A percentile compares a stretch with the other conserved stretches of the same genome.
phyloP scores from a whole-genome alignment of 148 eudicot species.

The Amaranthus palmeri region DNA sequence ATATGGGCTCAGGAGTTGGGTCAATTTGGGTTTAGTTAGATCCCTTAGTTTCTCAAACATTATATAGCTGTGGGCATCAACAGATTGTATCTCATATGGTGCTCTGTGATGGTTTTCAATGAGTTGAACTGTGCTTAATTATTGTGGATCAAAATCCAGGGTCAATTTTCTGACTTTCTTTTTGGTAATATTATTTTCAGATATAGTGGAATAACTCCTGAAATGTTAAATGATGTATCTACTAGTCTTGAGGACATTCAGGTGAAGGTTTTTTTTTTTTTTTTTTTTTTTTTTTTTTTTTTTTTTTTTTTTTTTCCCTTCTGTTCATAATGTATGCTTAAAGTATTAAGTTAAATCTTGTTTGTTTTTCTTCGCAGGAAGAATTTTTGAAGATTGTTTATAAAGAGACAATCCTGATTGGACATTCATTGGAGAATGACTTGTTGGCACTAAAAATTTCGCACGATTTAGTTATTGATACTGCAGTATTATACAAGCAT shows the following conservation, averaged over 20 bases:
- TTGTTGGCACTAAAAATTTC: constrained; percentile 72
- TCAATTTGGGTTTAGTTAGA: too few species aligned
- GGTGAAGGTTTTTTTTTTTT: constrained; percentile 35
- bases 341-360: neutral
- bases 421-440: constrained; percentile 95
- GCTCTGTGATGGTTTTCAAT: neutral
- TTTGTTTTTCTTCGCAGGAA: constrained; percentile 47
- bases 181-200: constrained; percentile 25
- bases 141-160: neutral
- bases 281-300: neutral
- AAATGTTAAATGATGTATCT: constrained; percentile 81
- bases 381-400: constrained; percentile 70
- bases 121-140: neutral
- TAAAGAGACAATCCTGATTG: constrained; percentile 81
- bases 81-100: neutral
- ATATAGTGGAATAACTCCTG: constrained; percentile 88
- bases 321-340: constrained; percentile 4
- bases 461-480: constrained; percentile 80
- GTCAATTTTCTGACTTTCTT: neutral
- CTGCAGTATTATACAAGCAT: constrained; percentile 80
- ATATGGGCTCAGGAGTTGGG: too few species aligned
- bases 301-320: neutral
- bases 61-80: too few species aligned
- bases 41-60: too few species aligned
- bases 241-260: constrained; percentile 81